Conservation (phyloP, 352 stramenopile genomes). For the Phytophthora multivora region DNA sequence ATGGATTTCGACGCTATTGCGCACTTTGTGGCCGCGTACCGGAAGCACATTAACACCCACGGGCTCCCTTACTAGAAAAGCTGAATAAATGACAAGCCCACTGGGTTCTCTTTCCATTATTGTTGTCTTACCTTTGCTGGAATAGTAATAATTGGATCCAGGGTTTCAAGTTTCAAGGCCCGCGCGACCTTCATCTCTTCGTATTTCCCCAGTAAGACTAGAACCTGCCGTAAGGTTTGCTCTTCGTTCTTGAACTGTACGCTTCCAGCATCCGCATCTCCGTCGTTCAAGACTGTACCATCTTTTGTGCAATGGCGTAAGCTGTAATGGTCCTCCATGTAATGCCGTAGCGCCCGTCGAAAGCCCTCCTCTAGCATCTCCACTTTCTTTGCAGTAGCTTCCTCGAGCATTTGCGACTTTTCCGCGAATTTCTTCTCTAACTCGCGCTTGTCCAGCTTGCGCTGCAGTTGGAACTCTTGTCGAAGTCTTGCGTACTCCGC, state of each 20-base stretch:
- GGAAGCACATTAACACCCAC: background rate
- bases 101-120: too few species aligned
- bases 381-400: slow-evolving; percentile 49
- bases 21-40: background rate
- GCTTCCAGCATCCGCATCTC: background rate
- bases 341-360: slow-evolving; percentile 24
- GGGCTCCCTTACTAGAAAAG: too few species aligned
- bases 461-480: slow-evolving; percentile 46
- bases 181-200: slow-evolving; percentile 4
- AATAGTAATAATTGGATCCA: background rate
- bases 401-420: slow-evolving; percentile 25
- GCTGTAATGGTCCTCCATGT: background rate
- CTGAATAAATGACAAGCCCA: too few species aligned
- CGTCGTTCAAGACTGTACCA: background rate
- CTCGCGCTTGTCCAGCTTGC: slow-evolving; percentile 31
- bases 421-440: slow-evolving; percentile 30
- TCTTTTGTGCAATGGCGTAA: background rate
- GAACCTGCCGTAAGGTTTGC: slow-evolving; percentile 2
- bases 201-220: slow-evolving; percentile 11
- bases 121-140: too few species aligned
- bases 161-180: slow-evolving; percentile 1
- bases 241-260: background rate
- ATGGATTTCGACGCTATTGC: background rate
- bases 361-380: slow-evolving; percentile 57
- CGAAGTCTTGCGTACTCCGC: slow-evolving; percentile 48